Evolutionary conservation across 805 yeast genomes (phyloP), one percentile per base, ranked within the genome.

Genomic region (Maudiozyma pseudohumilis): DNA sequence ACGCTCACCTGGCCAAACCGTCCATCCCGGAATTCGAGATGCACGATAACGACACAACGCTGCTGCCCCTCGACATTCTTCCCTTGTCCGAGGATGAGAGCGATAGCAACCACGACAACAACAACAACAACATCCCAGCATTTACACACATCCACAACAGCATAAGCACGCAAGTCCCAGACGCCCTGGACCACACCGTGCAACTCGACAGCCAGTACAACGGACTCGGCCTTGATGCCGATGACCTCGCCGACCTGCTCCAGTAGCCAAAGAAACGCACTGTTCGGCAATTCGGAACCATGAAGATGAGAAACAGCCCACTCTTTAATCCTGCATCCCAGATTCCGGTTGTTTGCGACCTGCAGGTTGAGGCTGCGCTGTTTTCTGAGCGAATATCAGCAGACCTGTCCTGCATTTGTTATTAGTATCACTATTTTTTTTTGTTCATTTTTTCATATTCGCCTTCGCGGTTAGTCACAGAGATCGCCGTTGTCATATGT

Each of bases 221-320:
- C 10, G 59, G 59, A 2, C 44, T 50, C 7, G 61, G 61, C 1
- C 41, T 56, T 16, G 43, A 36, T 30, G 39, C 49, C 6, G 36
- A 43, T 17, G 61, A 56, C 29, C 30, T 56, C 22, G 48, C 47
- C 13, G 49, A 49, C 28, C 46, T 56, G 18, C 32, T 52, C 29
- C n/a, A 17, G n/a, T 26, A 26, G 15, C n/a, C 29, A 11, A 26
- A 13, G n/a, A 11, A 15, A 26, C 7, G 15, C 29, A 26, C 15
- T n/a, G n/a, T n/a, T n/a, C n/a, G n/a, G n/a, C n/a, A n/a, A n/a
- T n/a, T n/a, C n/a, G n/a, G n/a, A n/a, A n/a, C n/a, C n/a, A n/a
- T n/a, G n/a, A n/a, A n/a, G n/a, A n/a, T n/a, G n/a, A n/a, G n/a
- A n/a, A n/a, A n/a, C n/a, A n/a, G n/a, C n/a, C n/a, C n/a, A n/a